These are phyloP conservation scores for Daldinia eschscholtzii DNA, from an alignment of 2,329 filamentous ascomycete genomes.

Conservation along the genomic window DNA sequence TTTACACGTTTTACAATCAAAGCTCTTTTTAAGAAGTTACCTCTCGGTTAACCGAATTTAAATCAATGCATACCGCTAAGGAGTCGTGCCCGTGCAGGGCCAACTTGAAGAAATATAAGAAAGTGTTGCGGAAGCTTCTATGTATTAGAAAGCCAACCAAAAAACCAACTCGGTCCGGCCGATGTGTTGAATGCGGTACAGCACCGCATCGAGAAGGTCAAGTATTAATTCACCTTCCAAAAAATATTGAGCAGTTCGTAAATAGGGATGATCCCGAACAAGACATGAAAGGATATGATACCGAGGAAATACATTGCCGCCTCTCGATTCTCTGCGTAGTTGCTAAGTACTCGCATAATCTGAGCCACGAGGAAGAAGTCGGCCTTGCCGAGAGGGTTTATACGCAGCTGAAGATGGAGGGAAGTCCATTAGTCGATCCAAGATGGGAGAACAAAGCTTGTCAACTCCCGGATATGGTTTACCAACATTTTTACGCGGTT, in stretches of 20 bases:
- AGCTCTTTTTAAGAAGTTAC: background rate
- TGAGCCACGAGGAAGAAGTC: constrained; percentile 25
- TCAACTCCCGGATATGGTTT: constrained; percentile 1
- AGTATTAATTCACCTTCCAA: constrained; percentile 5
- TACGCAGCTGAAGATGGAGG: constrained; percentile 36
- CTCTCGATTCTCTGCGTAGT: constrained; percentile 23
- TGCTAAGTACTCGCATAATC: constrained; percentile 2
- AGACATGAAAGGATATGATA: constrained; percentile 17
- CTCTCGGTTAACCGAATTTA: background rate
- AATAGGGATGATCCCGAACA: background rate
- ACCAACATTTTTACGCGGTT: constrained; percentile 8
- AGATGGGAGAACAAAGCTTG: background rate
- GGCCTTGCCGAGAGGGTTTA: constrained; percentile 30
- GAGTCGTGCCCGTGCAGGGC: constrained; percentile 13
- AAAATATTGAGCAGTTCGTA: background rate
- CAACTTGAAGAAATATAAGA: background rate
- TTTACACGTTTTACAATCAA: background rate
- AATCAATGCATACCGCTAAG: background rate
- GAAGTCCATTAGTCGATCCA: constrained; percentile 22
- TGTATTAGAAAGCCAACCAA: background rate
- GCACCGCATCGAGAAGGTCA: constrained; percentile 23
- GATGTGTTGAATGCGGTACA: constrained; percentile 18
- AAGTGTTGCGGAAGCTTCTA: background rate
- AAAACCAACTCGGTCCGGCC: constrained; percentile 26
- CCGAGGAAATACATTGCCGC: constrained; percentile 20